A percentile compares a stretch with the other conserved stretches of the same genome.
Conservation (phyloP, 2,329 filamentous ascomycete species). For the Microdochium trichocladiopsis region DNA sequence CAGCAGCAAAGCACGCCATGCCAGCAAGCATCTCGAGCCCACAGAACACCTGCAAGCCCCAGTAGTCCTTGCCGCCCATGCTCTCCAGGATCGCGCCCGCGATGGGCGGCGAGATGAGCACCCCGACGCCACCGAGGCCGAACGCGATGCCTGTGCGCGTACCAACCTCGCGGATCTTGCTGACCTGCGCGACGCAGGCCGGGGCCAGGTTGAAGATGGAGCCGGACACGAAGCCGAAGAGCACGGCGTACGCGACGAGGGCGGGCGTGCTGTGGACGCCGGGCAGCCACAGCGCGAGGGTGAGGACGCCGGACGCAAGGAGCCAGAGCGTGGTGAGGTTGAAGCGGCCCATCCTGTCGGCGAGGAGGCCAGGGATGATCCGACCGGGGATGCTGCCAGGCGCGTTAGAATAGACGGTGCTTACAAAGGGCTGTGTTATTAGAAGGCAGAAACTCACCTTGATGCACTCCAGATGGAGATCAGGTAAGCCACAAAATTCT, state of each 20-base stretch:
- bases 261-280: conserved; percentile 31
- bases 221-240: conserved; percentile 61
- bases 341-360: conserved; percentile 30
- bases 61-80: conserved; percentile 31
- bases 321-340: conserved; percentile 38
- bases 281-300: conserved; percentile 33
- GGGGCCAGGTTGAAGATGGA: conserved; percentile 55
- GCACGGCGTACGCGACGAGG: conserved; percentile 52
- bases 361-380: conserved; percentile 41
- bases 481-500: conserved; percentile 35
- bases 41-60: conserved; percentile 58
- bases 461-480: conserved; percentile 51
- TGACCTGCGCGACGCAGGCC: conserved; percentile 62
- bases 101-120: conserved; percentile 60
- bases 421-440: too few relatives aligned
- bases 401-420: neutral
- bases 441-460: conserved; percentile 23
- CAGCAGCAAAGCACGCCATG: conserved; percentile 14
- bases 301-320: conserved; percentile 28
- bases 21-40: conserved; percentile 37
- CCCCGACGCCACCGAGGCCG: conserved; percentile 54
- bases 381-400: conserved; percentile 42
- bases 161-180: conserved; percentile 62
- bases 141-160: conserved; percentile 60
- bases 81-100: conserved; percentile 54